Percentiles rank a stretch among this genome's conserved stretches.
Evolutionary conservation across 805 yeast genomes (phyloP).

Genomic region (Sungouiella thailandica): DNA sequence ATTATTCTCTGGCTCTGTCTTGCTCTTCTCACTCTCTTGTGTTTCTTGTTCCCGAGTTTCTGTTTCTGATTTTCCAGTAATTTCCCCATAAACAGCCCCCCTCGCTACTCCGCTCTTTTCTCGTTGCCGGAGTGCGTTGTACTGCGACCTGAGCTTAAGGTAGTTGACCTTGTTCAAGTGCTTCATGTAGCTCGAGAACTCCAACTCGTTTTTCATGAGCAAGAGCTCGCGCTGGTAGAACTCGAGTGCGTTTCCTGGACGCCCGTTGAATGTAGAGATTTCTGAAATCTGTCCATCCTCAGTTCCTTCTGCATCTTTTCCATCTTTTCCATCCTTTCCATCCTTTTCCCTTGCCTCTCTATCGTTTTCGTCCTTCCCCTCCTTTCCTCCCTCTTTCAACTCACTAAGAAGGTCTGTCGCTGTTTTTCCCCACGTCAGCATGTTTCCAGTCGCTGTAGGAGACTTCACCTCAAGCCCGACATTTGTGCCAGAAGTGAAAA

Average conservation of each 20-base stretch:
- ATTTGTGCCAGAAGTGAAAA: constrained; percentile 10
- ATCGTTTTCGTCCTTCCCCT: constrained; percentile 5
- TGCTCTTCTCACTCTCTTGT: neutral
- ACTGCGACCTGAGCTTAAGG: constrained; percentile 10
- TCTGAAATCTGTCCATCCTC: too few relatives aligned
- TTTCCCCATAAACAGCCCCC: too few relatives aligned
- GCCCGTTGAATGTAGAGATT: neutral
- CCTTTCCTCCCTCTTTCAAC: too few relatives aligned
- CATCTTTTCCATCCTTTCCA: constrained; percentile 2
- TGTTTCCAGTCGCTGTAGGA: constrained; percentile 5
- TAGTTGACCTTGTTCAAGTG: constrained; percentile 26
- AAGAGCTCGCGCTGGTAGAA: constrained; percentile 56
- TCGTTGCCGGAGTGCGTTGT: constrained; percentile 5
- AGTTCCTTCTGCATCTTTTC: neutral
- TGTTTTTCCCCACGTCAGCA: constrained; percentile 6
- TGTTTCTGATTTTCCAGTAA: too few relatives aligned
- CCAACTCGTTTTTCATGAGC: constrained; percentile 54
- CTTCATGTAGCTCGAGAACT: constrained; percentile 51
- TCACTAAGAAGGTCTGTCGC: constrained; percentile 10
- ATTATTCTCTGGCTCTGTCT: too few relatives aligned
- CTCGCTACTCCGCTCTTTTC: too few relatives aligned
- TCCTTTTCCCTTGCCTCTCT: too few relatives aligned
- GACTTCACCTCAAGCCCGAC: neutral
- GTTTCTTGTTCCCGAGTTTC: too few relatives aligned
- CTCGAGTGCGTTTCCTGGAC: constrained; percentile 25